A percentile compares a stretch with the other conserved stretches of the same genome.
Conservation (phyloP, 441 rosid genomes). For the Bruguiera hainesii region DNA sequence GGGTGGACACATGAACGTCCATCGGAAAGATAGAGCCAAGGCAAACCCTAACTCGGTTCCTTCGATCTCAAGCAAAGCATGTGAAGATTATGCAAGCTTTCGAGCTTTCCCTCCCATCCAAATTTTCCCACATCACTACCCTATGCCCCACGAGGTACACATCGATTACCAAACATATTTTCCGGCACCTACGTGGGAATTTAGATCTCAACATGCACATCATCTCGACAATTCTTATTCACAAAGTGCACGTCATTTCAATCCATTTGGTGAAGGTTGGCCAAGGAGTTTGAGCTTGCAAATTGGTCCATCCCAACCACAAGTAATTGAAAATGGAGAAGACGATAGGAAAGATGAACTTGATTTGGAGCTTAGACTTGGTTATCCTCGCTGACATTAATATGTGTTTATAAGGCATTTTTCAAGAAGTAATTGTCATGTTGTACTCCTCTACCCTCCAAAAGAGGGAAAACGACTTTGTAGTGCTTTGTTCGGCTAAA, state of each 20-base stretch:
- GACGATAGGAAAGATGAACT: slow-evolving; percentile 37
- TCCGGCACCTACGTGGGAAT: slow-evolving; percentile 28
- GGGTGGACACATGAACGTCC: slow-evolving; percentile 85
- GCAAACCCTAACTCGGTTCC: slow-evolving; percentile 13
- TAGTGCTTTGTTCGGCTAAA: neutral
- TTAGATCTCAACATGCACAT: slow-evolving; percentile 20
- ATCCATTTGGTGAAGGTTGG: slow-evolving; percentile 35
- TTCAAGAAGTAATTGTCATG: neutral
- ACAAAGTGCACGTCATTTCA: slow-evolving; percentile 21
- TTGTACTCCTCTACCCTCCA: neutral
- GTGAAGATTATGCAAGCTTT: slow-evolving; percentile 26
- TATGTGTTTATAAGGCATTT: neutral
- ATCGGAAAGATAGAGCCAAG: slow-evolving; percentile 50
- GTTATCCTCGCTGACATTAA: slow-evolving; percentile 29
- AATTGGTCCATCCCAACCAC: slow-evolving; percentile 29
- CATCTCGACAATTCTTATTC: slow-evolving; percentile 16
- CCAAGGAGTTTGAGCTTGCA: slow-evolving; percentile 42
- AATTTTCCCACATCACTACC: slow-evolving; percentile 27
- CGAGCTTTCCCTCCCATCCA: slow-evolving; percentile 29
- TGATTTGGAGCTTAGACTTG: slow-evolving; percentile 83
- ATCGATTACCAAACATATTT: slow-evolving; percentile 20
- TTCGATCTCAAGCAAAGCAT: slow-evolving; percentile 14
- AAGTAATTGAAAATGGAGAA: slow-evolving; percentile 19
- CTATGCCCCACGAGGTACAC: slow-evolving; percentile 24
- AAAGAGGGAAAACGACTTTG: neutral